These are phyloP conservation scores for Pseudogymnoascus sp. DNA, from an alignment of 2,329 filamentous ascomycete species.

Conservation along the genomic window DNA sequence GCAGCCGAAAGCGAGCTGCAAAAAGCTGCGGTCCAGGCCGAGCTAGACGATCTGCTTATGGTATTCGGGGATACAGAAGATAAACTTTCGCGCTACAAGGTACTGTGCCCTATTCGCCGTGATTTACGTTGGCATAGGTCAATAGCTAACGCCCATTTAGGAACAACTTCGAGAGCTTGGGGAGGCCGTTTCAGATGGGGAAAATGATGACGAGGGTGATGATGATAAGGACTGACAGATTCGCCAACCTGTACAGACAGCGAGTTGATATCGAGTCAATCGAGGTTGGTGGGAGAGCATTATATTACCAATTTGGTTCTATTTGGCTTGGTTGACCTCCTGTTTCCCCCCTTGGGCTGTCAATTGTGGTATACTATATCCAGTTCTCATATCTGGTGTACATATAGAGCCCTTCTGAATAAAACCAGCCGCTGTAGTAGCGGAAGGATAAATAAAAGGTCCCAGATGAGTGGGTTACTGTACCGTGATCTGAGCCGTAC, in stretches of 20 bases:
- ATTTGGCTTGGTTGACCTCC: background rate
- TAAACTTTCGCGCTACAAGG: constrained; percentile 68
- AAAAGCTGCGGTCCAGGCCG: constrained; percentile 55
- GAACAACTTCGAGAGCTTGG: constrained; percentile 47
- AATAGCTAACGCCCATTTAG: constrained; percentile 11
- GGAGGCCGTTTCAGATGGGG: constrained; percentile 66
- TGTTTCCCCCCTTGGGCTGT: background rate
- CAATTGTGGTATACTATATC: background rate
- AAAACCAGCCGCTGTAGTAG: background rate
- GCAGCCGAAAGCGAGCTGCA: constrained; percentile 49
- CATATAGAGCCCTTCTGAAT: background rate
- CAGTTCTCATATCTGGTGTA: background rate
- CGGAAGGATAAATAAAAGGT: background rate
- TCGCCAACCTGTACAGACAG: constrained; percentile 21
- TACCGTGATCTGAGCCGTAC: background rate
- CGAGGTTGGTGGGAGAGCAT: background rate
- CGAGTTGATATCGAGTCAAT: constrained; percentile 11
- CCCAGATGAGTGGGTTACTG: background rate
- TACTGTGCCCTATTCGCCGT: constrained; percentile 31
- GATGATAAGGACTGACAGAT: constrained; percentile 36
- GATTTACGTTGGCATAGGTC: background rate
- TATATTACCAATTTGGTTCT: background rate
- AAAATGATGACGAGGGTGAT: constrained; percentile 55
- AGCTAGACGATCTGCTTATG: constrained; percentile 73
- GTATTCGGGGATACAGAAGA: constrained; percentile 75